Evolutionary conservation across 164 flowering plant species (phyloP).

Genomic region (Litsea cubeba): DNA sequence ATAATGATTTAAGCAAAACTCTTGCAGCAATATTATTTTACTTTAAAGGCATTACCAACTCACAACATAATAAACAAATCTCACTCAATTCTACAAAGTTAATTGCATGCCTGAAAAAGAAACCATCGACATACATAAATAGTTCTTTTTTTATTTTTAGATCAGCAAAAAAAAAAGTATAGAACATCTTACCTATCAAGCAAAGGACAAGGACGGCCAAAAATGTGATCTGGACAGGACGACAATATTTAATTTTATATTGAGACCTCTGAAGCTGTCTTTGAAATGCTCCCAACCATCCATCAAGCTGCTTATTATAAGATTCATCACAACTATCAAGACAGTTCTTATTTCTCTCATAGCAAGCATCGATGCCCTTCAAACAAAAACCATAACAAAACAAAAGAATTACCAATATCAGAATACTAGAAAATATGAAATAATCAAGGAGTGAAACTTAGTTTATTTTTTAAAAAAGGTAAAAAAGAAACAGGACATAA

Average conservation of each 20-base stretch:
- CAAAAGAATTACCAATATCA: not conserved
- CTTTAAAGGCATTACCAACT: not conserved
- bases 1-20: not conserved
- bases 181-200: constrained; percentile 52
- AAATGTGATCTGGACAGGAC: constrained; percentile 45
- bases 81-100: not conserved
- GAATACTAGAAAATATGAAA: not conserved
- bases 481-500: no score
- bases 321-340: constrained; percentile 43
- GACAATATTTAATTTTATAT: constrained; percentile 73
- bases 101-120: not conserved
- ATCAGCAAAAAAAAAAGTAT: no score
- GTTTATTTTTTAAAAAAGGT: no score
- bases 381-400: no score
- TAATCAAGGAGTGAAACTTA: no score
- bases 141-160: not conserved
- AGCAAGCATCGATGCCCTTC: constrained; percentile 53
- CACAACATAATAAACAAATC: not conserved
- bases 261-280: constrained; percentile 85
- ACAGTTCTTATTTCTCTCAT: constrained; percentile 66
- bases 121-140: not conserved
- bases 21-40: no score
- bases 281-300: constrained; percentile 78
- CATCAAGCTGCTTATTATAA: constrained; percentile 67
- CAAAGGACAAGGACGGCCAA: constrained; percentile 41